Conservation (phyloP, 2,329 filamentous ascomycete genomes). For the Hypoxylon sp. region DNA sequence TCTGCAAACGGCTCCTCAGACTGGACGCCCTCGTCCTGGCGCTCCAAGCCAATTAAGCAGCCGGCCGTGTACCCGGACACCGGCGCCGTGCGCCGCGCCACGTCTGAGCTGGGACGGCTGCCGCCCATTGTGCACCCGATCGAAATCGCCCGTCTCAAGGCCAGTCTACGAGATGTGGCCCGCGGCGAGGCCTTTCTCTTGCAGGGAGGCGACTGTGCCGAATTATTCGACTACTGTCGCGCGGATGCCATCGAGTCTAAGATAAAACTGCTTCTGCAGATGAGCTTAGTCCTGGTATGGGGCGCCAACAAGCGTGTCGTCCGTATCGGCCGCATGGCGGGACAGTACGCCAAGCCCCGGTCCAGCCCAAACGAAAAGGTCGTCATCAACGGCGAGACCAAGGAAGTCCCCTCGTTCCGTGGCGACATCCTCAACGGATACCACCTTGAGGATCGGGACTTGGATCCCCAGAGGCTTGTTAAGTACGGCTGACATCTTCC, state of each 20-base stretch:
- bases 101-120: slow-evolving; percentile 74
- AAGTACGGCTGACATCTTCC: slow-evolving; percentile 59
- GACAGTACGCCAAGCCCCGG: slow-evolving; percentile 96
- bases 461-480: slow-evolving; percentile 87
- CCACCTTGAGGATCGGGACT: slow-evolving; percentile 77
- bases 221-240: slow-evolving; percentile 96
- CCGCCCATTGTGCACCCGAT: slow-evolving; percentile 84
- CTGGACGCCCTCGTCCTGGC: slow-evolving; percentile 78
- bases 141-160: slow-evolving; percentile 85
- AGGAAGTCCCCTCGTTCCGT: slow-evolving; percentile 88
- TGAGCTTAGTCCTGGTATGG: slow-evolving; percentile 96
- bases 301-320: slow-evolving; percentile 85
- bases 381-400: slow-evolving; percentile 77
- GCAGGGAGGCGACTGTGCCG: slow-evolving; percentile 96
- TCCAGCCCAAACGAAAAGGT: slow-evolving; percentile 85
- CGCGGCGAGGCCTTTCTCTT: slow-evolving; percentile 92
- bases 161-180: slow-evolving; percentile 85
- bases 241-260: slow-evolving; percentile 92
- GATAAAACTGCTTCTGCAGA: slow-evolving; percentile 95
- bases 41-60: slow-evolving; percentile 83
- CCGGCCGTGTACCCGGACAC: slow-evolving; percentile 76
- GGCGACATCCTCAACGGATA: slow-evolving; percentile 97
- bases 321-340: slow-evolving; percentile 94
- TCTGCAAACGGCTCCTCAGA: slow-evolving; percentile 30
- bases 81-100: slow-evolving; percentile 69